These are phyloP conservation scores for Mycena filopes DNA, from an alignment of 768 basidiomycete species.

Conservation along the genomic window DNA sequence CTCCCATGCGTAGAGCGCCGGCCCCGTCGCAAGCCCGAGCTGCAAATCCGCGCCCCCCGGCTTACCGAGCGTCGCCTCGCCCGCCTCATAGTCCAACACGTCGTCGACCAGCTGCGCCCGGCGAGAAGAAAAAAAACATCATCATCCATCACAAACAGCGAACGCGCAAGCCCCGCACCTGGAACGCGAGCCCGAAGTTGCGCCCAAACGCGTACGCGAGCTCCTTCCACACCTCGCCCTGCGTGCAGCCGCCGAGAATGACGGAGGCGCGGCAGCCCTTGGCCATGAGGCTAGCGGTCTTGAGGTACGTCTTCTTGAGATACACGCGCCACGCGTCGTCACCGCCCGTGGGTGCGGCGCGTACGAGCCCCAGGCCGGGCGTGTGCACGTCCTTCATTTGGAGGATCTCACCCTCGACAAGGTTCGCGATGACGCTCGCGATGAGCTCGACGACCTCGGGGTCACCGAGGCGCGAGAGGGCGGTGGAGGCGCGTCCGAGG, in stretches of 20 bases:
- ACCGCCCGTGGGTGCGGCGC: slow-evolving; percentile 33
- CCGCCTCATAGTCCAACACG: slow-evolving; percentile 90
- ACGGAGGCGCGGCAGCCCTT: slow-evolving; percentile 90
- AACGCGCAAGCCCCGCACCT: slow-evolving; percentile 61
- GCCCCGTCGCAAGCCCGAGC: slow-evolving; percentile 90
- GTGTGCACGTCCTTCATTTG: slow-evolving; percentile 70
- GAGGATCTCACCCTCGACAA: slow-evolving; percentile 97
- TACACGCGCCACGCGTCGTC: slow-evolving; percentile 79
- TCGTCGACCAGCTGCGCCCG: slow-evolving; percentile 88
- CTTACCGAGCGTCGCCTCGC: slow-evolving; percentile 83
- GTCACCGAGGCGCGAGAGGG: slow-evolving; percentile 86
- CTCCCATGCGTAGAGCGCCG: slow-evolving; percentile 95
- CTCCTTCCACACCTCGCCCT: slow-evolving; percentile 92
- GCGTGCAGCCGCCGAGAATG: slow-evolving; percentile 84
- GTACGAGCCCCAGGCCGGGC: slow-evolving; percentile 46
- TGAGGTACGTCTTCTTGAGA: slow-evolving; percentile 93
- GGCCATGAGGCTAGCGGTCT: slow-evolving; percentile 94
- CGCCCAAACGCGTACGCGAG: slow-evolving; percentile 96
- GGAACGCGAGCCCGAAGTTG: slow-evolving; percentile 95
- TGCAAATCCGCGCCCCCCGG: slow-evolving; percentile 89
- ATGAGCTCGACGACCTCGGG: slow-evolving; percentile 94
- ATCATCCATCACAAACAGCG: no score
- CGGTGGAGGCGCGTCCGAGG: slow-evolving; percentile 89
- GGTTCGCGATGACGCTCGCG: slow-evolving; percentile 90
- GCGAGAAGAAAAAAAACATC: not conserved